These are phyloP conservation scores for Barbarea vulgaris DNA, from an alignment of 345 rosid genomes.

Conservation along the genomic window DNA sequence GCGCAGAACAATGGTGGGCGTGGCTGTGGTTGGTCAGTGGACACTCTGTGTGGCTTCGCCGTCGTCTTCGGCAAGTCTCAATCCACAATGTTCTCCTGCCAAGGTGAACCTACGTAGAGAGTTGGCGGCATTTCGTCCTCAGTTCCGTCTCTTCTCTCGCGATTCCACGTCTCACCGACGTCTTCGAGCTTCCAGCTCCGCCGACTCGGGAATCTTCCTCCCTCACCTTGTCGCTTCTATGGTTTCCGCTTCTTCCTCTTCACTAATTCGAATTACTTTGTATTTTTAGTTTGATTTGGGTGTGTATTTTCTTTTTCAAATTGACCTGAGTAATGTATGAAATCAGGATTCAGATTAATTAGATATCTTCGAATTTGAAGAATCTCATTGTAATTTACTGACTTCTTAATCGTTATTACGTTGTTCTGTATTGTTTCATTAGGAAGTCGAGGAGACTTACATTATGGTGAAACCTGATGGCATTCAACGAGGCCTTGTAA, in stretches of 20 bases:
- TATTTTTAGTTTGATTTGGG: background rate
- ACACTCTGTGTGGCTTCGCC: conserved; percentile 27
- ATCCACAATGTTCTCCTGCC: conserved; percentile 30
- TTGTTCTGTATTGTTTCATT: conserved; percentile 25
- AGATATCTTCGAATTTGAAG: background rate
- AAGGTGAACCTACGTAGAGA: conserved; percentile 37
- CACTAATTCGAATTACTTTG: background rate
- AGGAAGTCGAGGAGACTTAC: conserved; percentile 83
- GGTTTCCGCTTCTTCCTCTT: conserved; percentile 46
- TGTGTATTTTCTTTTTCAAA: background rate
- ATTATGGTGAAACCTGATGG: conserved; percentile 97
- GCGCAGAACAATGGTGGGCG: conserved; percentile 37
- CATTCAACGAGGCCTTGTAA: conserved; percentile 90
- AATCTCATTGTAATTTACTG: background rate
- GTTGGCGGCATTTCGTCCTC: conserved; percentile 54
- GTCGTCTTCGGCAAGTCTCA: conserved; percentile 17
- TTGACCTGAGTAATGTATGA: background rate
- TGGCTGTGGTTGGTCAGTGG: conserved; percentile 37
- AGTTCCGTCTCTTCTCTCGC: conserved; percentile 55
- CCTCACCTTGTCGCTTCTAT: conserved; percentile 82
- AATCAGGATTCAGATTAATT: background rate
- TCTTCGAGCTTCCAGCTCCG: conserved; percentile 44
- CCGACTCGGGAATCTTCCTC: conserved; percentile 66
- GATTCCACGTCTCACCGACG: conserved; percentile 41
- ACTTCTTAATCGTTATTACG: background rate